Percentiles rank a stretch among this genome's conserved stretches.
These are phyloP conservation scores for Grosmannia serpens DNA, from an alignment of 2,329 filamentous ascomycete genomes.

Conservation along the genomic window DNA sequence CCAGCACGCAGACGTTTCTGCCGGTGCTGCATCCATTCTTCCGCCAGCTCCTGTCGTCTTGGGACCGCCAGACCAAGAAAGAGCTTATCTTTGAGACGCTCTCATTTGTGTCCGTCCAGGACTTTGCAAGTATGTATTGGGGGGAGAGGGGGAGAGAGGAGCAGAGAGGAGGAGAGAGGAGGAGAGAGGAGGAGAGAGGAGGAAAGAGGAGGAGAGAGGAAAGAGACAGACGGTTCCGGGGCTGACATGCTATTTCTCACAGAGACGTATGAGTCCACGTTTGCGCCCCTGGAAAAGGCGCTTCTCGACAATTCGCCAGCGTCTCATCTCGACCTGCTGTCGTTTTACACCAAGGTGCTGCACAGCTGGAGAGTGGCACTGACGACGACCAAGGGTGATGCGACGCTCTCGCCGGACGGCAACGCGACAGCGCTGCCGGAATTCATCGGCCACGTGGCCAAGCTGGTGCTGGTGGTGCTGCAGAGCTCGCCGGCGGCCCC, in stretches of 20 bases:
- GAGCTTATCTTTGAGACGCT: slow-evolving; percentile 47
- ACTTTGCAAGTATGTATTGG: slow-evolving; percentile 27
- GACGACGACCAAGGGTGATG: slow-evolving; percentile 21
- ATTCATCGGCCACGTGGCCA: slow-evolving; percentile 38
- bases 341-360: slow-evolving; percentile 57
- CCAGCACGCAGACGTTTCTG: slow-evolving; percentile 24
- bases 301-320: slow-evolving; percentile 35
- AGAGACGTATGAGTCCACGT: slow-evolving; percentile 40
- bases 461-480: slow-evolving; percentile 46
- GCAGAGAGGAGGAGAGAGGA: no score
- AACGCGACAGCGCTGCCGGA: slow-evolving; percentile 22
- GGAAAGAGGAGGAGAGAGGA: not conserved
- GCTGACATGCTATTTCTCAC: not conserved
- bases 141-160: not conserved
- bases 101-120: slow-evolving; percentile 38
- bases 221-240: no score
- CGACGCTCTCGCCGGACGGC: not conserved
- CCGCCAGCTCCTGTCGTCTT: slow-evolving; percentile 40
- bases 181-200: not conserved
- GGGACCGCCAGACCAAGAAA: slow-evolving; percentile 49
- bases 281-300: slow-evolving; percentile 39
- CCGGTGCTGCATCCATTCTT: slow-evolving; percentile 23
- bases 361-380: slow-evolving; percentile 43
- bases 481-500: slow-evolving; percentile 35
- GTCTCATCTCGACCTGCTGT: slow-evolving; percentile 49